A percentile compares a stretch with the other conserved stretches of the same genome.
Evolutionary conservation across 768 basidiomycete genomes (phyloP).

Genomic region (Sistotremastrum niveocremeum): DNA sequence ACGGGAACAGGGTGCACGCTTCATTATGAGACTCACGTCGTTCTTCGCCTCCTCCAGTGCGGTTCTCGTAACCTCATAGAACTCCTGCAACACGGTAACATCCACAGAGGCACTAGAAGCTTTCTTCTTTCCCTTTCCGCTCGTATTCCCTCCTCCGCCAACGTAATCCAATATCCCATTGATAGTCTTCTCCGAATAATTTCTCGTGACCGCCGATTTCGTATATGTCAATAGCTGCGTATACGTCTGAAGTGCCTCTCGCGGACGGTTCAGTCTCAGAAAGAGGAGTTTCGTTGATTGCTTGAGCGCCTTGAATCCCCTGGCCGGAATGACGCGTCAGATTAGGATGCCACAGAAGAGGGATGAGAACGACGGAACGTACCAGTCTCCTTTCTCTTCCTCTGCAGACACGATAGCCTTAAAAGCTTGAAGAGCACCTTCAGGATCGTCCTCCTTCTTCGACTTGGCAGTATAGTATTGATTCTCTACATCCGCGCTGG

Average conservation of each 20-base stretch:
- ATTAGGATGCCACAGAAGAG: background rate
- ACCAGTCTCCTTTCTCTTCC: constrained; percentile 92
- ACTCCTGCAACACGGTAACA: constrained; percentile 82
- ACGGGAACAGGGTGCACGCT: too few relatives aligned
- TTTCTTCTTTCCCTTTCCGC: constrained; percentile 39
- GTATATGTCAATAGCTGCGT: constrained; percentile 82
- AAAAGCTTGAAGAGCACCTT: constrained; percentile 85
- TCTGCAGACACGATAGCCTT: constrained; percentile 80
- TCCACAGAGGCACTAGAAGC: constrained; percentile 41
- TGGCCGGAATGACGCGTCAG: constrained; percentile 16
- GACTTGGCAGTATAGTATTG: constrained; percentile 97
- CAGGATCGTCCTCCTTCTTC: constrained; percentile 88
- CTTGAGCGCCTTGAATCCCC: constrained; percentile 99
- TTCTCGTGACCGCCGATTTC: constrained; percentile 87
- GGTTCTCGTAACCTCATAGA: constrained; percentile 87
- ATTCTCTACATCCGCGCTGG: constrained; percentile 87
- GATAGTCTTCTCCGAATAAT: constrained; percentile 97
- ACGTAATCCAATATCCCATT: constrained; percentile 98
- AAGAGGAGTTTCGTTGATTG: constrained; percentile 94
- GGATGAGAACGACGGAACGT: constrained; percentile 10
- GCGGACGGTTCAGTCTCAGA: constrained; percentile 61
- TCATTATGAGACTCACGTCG: constrained; percentile 42
- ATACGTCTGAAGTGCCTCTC: constrained; percentile 79
- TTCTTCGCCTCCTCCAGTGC: constrained; percentile 92
- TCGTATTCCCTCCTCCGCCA: constrained; percentile 44